phyloP scores from a whole-genome alignment of 805 yeast genomes.

The Kurtzmaniella cleridarum region DNA sequence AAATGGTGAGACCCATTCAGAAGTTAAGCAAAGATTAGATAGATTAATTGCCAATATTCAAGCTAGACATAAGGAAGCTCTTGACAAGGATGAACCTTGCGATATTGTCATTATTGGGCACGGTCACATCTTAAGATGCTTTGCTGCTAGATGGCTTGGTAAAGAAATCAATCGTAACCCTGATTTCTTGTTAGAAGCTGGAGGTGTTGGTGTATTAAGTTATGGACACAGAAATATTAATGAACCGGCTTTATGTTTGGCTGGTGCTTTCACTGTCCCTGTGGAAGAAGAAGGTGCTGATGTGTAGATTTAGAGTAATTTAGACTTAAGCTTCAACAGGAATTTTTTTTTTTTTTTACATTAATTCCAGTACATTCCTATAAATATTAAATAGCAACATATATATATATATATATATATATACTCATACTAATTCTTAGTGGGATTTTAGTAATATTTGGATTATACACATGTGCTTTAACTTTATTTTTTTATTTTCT shows the following conservation, averaged over 20 bases:
- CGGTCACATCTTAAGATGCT: slow-evolving; percentile 87
- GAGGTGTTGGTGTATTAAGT: slow-evolving; percentile 89
- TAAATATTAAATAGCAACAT: no score
- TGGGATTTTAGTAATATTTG: no score
- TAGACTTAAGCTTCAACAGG: no score
- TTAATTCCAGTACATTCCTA: no score
- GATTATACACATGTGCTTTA: no score
- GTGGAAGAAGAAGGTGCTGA: slow-evolving; percentile 45
- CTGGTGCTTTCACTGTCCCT: slow-evolving; percentile 79
- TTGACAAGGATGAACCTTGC: slow-evolving; percentile 47
- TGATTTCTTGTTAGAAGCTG: slow-evolving; percentile 82
- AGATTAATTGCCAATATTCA: slow-evolving; percentile 60
- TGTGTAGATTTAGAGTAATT: not conserved
- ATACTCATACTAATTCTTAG: no score
- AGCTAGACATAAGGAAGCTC: slow-evolving; percentile 49
- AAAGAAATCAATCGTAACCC: slow-evolving; percentile 61
- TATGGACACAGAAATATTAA: slow-evolving; percentile 79
- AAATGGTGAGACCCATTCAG: slow-evolving; percentile 67
- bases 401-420: no score
- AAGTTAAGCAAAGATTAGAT: slow-evolving; percentile 72
- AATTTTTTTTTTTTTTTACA: no score
- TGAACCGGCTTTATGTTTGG: slow-evolving; percentile 82
- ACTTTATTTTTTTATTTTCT: not conserved
- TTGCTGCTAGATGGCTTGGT: slow-evolving; percentile 84
- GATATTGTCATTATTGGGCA: slow-evolving; percentile 86